These are phyloP conservation scores for Aschersonia sp. DNA, from an alignment of 2,329 filamentous ascomycete genomes.

Conservation along the genomic window DNA sequence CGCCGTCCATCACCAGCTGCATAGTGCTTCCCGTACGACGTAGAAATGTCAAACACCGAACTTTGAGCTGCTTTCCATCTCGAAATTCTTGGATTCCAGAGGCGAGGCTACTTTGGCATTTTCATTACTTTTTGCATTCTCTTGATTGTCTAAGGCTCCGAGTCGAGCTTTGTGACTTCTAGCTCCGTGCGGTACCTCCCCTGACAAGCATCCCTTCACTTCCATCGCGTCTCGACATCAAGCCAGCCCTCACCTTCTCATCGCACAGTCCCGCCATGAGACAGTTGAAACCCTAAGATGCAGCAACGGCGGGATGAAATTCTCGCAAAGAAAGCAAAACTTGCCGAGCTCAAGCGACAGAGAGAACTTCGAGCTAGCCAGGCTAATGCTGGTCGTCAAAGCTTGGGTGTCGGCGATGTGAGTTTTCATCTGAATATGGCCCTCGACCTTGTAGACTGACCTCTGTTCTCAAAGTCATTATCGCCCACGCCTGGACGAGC, in stretches of 20 bases:
- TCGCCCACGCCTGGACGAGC: constrained; percentile 57
- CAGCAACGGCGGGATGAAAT: constrained; percentile 91
- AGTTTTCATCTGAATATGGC: constrained; percentile 12
- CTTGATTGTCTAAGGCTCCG: too few species aligned
- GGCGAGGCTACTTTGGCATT: too few species aligned
- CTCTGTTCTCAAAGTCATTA: constrained; percentile 26
- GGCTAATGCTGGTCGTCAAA: constrained; percentile 54
- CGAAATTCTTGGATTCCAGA: too few species aligned
- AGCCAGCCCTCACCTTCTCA: constrained; percentile 1
- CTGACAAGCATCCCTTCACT: not conserved
- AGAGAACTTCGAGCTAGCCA: constrained; percentile 72
- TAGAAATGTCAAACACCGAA: not conserved
- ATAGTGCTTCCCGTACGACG: not conserved
- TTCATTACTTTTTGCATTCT: too few species aligned
- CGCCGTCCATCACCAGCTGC: not conserved
- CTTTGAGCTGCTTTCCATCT: too few species aligned
- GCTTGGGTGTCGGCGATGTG: constrained; percentile 60
- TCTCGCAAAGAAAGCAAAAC: constrained; percentile 88
- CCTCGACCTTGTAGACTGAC: not conserved
- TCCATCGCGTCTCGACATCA: not conserved
- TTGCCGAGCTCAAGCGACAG: constrained; percentile 89
- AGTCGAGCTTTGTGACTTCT: too few species aligned
- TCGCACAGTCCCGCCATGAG: constrained; percentile 30
- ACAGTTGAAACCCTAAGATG: constrained; percentile 33
- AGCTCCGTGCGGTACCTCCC: too few species aligned